A percentile compares a stretch with the other conserved stretches of the same genome.
Evolutionary conservation across 2,329 filamentous ascomycete genomes (phyloP).

Genomic region (Aureobasidium zeae): DNA sequence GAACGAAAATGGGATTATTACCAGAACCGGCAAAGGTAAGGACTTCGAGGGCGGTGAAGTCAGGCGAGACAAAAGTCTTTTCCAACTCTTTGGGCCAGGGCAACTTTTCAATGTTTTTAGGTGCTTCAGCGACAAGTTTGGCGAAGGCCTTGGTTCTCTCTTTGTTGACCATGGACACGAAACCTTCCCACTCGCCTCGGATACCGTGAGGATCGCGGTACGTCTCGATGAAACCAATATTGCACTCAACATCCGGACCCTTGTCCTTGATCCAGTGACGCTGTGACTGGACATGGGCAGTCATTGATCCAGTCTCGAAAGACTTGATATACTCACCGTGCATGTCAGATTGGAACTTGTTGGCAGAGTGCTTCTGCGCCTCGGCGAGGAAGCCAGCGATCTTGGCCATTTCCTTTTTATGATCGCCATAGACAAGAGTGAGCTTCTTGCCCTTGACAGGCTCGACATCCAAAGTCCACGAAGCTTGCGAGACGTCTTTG

Average conservation of each 20-base stretch:
- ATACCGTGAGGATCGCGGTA: conserved; percentile 47
- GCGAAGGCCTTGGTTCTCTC: conserved; percentile 84
- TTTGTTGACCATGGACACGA: conserved; percentile 63
- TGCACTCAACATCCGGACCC: conserved; percentile 42
- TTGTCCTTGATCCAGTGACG: conserved; percentile 46
- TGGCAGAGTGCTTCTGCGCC: conserved; percentile 39
- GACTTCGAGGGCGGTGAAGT: conserved; percentile 92
- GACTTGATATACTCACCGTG: conserved; percentile 35
- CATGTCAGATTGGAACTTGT: conserved; percentile 38
- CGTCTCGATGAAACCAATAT: conserved; percentile 48
- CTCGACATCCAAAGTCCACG: conserved; percentile 36
- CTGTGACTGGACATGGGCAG: conserved; percentile 43
- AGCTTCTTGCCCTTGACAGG: conserved; percentile 38
- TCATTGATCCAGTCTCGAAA: conserved; percentile 42
- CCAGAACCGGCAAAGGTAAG: conserved; percentile 64
- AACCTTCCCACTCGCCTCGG: conserved; percentile 46
- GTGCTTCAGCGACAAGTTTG: conserved; percentile 71
- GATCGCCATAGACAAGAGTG: conserved; percentile 38
- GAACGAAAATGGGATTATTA: no score
- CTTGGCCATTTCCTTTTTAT: conserved; percentile 38
- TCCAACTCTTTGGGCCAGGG: conserved; percentile 87
- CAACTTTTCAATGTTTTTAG: conserved; percentile 74
- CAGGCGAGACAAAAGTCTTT: conserved; percentile 88
- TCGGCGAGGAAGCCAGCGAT: conserved; percentile 39
- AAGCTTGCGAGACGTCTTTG: conserved; percentile 36